Evolutionary conservation across 768 basidiomycete genomes (phyloP), one percentile per base, ranked within the genome.

Genomic region (Holtermannia corniformis): DNA sequence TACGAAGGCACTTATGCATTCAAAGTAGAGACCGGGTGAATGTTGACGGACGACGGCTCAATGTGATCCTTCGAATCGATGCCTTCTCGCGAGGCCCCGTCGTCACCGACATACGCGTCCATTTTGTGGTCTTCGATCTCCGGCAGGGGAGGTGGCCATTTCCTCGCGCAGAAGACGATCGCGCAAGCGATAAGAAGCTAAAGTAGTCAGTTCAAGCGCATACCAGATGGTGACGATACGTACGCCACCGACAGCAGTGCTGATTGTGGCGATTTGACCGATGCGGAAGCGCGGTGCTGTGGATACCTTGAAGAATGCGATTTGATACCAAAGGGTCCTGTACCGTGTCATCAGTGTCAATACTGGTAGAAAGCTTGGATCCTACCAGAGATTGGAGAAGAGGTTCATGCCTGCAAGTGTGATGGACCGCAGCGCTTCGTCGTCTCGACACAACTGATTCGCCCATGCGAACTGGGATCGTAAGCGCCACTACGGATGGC

Each of bases 371-470:
- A 61, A 83, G 43, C n/a, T 7, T 44, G 7, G 7, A 44, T 25
- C 19, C 11, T 21, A 49, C 47, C 84, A 67, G 27, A 76, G 79
- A 62, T 83, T 83, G 71, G 80, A 82, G 78, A 82, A 83, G 80
- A 82, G 81, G 68, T 86, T 86, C 85, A 87, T 86, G 4, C 80
- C 82, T 22, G 82, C 84, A 14, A 87, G 76, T 2, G 86, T 82
- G 40, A 86, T 73, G 3, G 76, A 79, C 42, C 84, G 78, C 61
- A 84, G 82, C 65, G 82, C 80, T 61, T 82, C 76, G 68, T 87
- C 82, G 58, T 84, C 81, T 23, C 80, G 78, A 52, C 82, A 82
- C 47, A 84, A 78, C 63, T 84, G 82, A 67, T 87, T 87, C n/a
- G 84, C 83, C 85, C 86, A 86, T 13, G 82, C 81, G 62, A 86